Base-by-base conservation (phyloP, 2,329 filamentous ascomycete genomes). In the Fusarium acutatum region DNA sequence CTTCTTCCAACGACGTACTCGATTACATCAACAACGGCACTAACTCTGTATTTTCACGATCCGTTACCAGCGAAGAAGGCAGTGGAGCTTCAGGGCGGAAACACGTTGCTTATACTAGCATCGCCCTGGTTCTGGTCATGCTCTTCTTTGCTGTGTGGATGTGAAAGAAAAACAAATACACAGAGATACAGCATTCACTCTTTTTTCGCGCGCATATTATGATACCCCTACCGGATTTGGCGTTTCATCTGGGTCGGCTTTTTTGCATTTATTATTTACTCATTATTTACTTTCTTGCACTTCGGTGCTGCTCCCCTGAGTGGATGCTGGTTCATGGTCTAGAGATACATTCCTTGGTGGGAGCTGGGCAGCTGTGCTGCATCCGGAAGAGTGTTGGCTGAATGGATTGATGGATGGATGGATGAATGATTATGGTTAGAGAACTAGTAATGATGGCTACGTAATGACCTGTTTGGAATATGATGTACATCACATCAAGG, bases 1-100 rank as follows among this genome's bases (percentile, higher is more conserved):
- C 87, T 54, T 97, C 92, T 80, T 73, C 71, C 18, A 89, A 95
- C 82, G 97, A 97, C 81, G 88, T 93, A 4, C 90, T 94, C 17
- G 94, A 93, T 50, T 93, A 97, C 77, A 88, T 97, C 67, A 95
- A 94, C 73, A 97, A 97, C 79, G 95, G 97, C 81, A 92, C 96
- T 67, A 90, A 97, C 77, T 92, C 92, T 44, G 85, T 94, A 6
- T 97, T 92, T 80, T 90, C 97, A 83, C 95, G 97, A 82, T 92
- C 94, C 56, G 93, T 87, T 58, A 87, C 89, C 5, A 88, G 84
- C 5, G 84, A 86, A 15, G 85, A 94, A 75, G 91, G 93, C 22
- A 89, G 91, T 72, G 90, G 92, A 7, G 81, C 95, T 1, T 78
- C 79, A 11, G 75, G 71, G 32, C 77, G 79, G 43, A 75, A 75